These are phyloP conservation scores for Alternaria triticina DNA, from an alignment of 2,329 filamentous ascomycete genomes.

Conservation along the genomic window DNA sequence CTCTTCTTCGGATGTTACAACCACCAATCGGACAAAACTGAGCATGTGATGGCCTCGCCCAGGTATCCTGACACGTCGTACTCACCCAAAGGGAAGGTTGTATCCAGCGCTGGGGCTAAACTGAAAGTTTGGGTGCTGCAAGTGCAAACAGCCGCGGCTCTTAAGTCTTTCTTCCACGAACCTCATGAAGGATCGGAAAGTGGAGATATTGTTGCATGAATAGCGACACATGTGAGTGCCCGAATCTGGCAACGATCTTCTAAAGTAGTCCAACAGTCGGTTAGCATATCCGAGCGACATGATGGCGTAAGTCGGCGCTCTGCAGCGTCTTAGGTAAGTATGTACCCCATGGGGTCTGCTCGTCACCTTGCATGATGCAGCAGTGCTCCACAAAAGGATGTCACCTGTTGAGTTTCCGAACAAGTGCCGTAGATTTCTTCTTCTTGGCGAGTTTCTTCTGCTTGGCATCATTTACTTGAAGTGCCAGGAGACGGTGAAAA, in stretches of 20 bases:
- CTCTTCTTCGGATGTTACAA: not conserved
- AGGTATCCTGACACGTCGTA: not conserved
- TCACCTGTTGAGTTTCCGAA: not conserved
- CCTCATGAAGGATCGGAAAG: not conserved
- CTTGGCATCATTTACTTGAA: slow-evolving; percentile 11
- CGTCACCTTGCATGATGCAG: not conserved
- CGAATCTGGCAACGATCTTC: not conserved
- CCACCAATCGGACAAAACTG: not conserved
- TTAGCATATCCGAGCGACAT: not conserved
- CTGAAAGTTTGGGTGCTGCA: not conserved
- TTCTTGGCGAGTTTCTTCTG: not conserved
- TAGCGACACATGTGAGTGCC: not conserved
- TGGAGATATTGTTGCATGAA: not conserved
- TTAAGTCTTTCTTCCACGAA: not conserved
- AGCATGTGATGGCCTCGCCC: not conserved
- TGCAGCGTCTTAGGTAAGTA: not conserved
- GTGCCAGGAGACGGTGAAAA: not conserved
- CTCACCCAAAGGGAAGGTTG: not conserved
- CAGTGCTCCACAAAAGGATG: not conserved
- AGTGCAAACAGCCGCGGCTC: slow-evolving; percentile 8
- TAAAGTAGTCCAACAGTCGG: not conserved
- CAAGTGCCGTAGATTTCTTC: not conserved
- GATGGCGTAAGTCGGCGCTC: not conserved
- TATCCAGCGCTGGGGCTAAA: not conserved
- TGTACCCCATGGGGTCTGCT: not conserved